phyloP scores from a whole-genome alignment of 306 rosid species.

The Gastrolobium bilobum region DNA sequence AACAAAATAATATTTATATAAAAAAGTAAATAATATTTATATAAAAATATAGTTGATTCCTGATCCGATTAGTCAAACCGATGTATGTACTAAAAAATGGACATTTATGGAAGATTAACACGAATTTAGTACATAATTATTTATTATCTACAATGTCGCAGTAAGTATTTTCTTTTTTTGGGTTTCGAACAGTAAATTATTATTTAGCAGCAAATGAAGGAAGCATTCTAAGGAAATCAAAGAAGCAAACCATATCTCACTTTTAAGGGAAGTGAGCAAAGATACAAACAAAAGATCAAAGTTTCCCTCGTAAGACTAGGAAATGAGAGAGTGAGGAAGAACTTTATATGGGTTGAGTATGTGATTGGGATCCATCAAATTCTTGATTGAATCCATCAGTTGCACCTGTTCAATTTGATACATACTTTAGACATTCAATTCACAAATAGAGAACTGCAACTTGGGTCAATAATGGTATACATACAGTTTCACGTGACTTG shows the following conservation, averaged over 20 bases:
- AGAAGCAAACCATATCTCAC: neutral
- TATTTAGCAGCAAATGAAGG: neutral
- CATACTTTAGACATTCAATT: constrained; percentile 17
- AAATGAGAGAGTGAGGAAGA: constrained; percentile 68
- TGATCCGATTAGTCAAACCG: no score
- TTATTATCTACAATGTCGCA: neutral
- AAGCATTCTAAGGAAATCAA: neutral
- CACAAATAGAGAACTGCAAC: constrained; percentile 23
- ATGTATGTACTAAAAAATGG: no score
- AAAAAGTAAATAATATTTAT: no score
- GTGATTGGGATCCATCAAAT: constrained; percentile 82
- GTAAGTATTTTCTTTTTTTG: neutral
- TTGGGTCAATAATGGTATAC: constrained; percentile 47
- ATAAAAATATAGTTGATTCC: no score
- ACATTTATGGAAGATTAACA: neutral
- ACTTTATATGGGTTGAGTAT: constrained; percentile 98
- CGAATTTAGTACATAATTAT: neutral
- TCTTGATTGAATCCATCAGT: constrained; percentile 89
- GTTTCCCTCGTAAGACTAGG: constrained; percentile 49
- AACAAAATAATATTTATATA: no score
- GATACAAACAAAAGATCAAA: constrained; percentile 15
- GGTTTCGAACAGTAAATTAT: neutral
- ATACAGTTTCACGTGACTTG: constrained; percentile 76
- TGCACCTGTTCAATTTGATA: constrained; percentile 69
- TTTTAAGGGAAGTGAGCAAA: neutral